Evolutionary conservation across 495 filamentous ascomycete genomes (phyloP).

Genomic region (Beverwykella pulmonaria): DNA sequence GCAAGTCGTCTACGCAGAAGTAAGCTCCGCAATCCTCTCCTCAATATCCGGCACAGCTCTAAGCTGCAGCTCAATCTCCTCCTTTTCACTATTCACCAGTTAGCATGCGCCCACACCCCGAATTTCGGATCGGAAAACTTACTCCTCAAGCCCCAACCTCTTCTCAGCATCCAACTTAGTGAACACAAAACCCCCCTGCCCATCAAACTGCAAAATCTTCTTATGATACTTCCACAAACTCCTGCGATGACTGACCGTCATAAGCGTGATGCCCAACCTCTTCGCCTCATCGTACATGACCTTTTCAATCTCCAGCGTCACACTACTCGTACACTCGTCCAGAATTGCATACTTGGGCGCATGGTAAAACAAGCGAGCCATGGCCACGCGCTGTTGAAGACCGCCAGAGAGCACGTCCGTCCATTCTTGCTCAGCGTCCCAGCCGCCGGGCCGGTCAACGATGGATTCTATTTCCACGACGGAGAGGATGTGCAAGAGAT

Average conservation of each 20-base stretch:
- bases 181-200: conserved; percentile 71
- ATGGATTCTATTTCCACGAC: conserved; percentile 81
- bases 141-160: conserved; percentile 84
- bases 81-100: conserved; percentile 71
- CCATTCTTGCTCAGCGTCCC: conserved; percentile 98
- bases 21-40: conserved; percentile 78
- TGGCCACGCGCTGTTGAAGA: conserved; percentile 94
- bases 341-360: conserved; percentile 88
- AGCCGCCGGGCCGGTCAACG: conserved; percentile 78
- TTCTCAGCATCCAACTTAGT: conserved; percentile 83
- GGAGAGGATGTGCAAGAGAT: conserved; percentile 74
- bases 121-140: conserved; percentile 33
- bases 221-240: conserved; percentile 96
- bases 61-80: conserved; percentile 85
- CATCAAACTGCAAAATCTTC: conserved; percentile 94
- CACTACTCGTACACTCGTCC: conserved; percentile 92
- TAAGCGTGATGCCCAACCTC: conserved; percentile 83
- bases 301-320: conserved; percentile 91
- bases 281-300: conserved; percentile 98
- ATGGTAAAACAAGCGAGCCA: conserved; percentile 97
- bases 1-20: conserved; percentile 38
- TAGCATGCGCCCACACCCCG: conserved; percentile 7
- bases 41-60: conserved; percentile 85
- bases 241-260: conserved; percentile 90
- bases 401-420: conserved; percentile 86